phyloP scores from a whole-genome alignment of 805 yeast species.

The Spathaspora sp. region DNA sequence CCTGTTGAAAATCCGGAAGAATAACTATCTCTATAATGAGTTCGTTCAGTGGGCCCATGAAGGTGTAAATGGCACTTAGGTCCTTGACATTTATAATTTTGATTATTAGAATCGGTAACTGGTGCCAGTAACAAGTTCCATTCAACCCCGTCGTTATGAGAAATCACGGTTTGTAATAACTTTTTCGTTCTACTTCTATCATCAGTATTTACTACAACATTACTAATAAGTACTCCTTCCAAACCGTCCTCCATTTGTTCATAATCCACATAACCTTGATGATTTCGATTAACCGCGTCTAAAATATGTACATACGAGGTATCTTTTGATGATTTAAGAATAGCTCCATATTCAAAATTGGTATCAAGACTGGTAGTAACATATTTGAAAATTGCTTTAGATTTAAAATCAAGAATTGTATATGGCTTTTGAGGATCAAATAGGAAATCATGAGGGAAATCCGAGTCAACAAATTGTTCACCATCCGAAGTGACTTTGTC shows the following conservation, averaged over 20 bases:
- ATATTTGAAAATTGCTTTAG: constrained; percentile 76
- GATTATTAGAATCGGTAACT: constrained; percentile 54
- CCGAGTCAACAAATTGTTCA: constrained; percentile 65
- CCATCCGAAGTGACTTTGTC: constrained; percentile 87
- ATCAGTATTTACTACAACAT: constrained; percentile 43
- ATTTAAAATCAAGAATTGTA: constrained; percentile 71
- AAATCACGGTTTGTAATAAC: constrained; percentile 60
- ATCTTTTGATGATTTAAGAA: constrained; percentile 84
- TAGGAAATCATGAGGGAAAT: constrained; percentile 63
- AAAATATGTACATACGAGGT: constrained; percentile 73
- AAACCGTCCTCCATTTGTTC: constrained; percentile 59
- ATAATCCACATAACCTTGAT: constrained; percentile 77
- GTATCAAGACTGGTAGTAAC: constrained; percentile 56
- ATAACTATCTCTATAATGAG: constrained; percentile 59
- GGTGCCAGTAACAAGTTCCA: constrained; percentile 81
- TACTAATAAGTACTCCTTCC: constrained; percentile 75
- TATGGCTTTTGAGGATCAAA: constrained; percentile 43
- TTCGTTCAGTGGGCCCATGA: constrained; percentile 81
- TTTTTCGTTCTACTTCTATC: constrained; percentile 36
- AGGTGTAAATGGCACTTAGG: constrained; percentile 71
- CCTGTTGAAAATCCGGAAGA: constrained; percentile 91
- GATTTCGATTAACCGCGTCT: constrained; percentile 70
- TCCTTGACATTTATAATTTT: constrained; percentile 50
- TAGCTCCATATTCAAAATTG: constrained; percentile 71
- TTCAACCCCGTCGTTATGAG: constrained; percentile 88